A percentile compares a stretch with the other conserved stretches of the same genome.
These are phyloP conservation scores for Clonostachys chloroleuca DNA, from an alignment of 2,329 filamentous ascomycete species.

Conservation along the genomic window DNA sequence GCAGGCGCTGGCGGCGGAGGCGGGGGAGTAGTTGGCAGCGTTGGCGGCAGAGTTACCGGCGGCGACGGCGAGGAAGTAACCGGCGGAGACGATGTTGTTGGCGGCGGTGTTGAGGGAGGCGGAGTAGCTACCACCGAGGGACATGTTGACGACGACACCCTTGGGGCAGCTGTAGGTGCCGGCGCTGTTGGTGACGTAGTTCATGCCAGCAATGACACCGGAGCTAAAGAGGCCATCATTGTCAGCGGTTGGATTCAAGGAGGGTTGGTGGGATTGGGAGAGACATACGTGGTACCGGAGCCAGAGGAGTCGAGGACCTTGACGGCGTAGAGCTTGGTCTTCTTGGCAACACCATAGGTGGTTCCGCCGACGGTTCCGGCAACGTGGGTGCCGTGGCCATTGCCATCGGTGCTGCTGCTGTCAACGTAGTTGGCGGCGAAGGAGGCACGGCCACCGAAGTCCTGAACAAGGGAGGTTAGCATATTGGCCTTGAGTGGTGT, in stretches of 20 bases:
- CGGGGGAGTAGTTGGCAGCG: slow-evolving; percentile 45
- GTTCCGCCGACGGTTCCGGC: slow-evolving; percentile 35
- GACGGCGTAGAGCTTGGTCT: slow-evolving; percentile 32
- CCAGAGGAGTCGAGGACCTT: slow-evolving; percentile 35
- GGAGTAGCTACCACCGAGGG: slow-evolving; percentile 47
- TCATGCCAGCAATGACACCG: slow-evolving; percentile 24
- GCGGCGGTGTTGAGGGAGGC: slow-evolving; percentile 50
- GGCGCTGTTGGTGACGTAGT: slow-evolving; percentile 40
- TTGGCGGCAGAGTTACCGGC: slow-evolving; percentile 55
- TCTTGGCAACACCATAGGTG: slow-evolving; percentile 41
- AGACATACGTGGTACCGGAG: slow-evolving; percentile 16
- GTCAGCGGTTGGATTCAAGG: not conserved
- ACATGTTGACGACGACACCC: slow-evolving; percentile 61
- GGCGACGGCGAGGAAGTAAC: slow-evolving; percentile 52
- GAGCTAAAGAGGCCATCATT: slow-evolving; percentile 19
- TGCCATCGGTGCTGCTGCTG: slow-evolving; percentile 17
- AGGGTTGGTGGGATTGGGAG: slow-evolving; percentile 21
- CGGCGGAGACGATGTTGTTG: slow-evolving; percentile 38
- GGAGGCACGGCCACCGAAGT: slow-evolving; percentile 29
- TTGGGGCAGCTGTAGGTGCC: slow-evolving; percentile 31
- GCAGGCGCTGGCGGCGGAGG: slow-evolving; percentile 50
- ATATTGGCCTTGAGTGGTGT: not conserved
- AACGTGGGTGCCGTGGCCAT: slow-evolving; percentile 23
- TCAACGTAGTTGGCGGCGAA: slow-evolving; percentile 17
- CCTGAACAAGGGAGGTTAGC: not conserved